A percentile compares a stretch with the other conserved stretches of the same genome.
phyloP scores from a whole-genome alignment of 352 stramenopile species.

The Phytophthora ohioensis region DNA sequence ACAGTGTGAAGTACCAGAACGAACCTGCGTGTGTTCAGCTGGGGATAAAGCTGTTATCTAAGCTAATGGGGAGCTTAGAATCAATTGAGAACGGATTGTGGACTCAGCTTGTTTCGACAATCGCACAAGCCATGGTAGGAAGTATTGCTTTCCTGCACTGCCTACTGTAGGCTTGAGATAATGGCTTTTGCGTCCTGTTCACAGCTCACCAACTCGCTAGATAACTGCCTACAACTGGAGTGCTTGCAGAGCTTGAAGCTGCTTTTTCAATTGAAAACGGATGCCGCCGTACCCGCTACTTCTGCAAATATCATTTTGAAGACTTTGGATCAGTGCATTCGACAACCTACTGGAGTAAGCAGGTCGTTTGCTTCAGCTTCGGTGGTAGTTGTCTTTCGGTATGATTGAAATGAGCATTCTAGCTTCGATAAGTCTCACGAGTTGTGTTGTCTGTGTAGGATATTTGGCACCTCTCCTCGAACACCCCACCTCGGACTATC shows the following conservation, averaged over 20 bases:
- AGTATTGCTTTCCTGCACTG: not conserved
- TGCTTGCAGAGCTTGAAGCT: constrained; percentile 36
- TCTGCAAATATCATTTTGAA: constrained; percentile 40
- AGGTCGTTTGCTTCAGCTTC: constrained; percentile 20
- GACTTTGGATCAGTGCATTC: constrained; percentile 26
- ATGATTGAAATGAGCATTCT: constrained; percentile 3
- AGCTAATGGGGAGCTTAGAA: constrained; percentile 11
- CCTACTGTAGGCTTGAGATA: not conserved
- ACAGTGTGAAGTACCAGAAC: constrained; percentile 29
- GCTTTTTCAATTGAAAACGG: constrained; percentile 24
- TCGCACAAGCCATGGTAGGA: constrained; percentile 40
- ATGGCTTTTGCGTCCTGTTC: not conserved
- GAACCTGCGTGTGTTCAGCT: constrained; percentile 32
- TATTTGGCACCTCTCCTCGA: constrained; percentile 20
- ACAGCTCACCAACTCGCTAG: constrained; percentile 33
- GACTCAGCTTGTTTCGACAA: constrained; percentile 26
- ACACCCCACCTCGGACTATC: not conserved
- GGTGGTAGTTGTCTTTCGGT: constrained; percentile 30
- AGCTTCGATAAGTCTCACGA: not conserved
- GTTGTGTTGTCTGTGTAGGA: constrained; percentile 2
- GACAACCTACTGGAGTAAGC: constrained; percentile 7
- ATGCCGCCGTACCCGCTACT: constrained; percentile 20
- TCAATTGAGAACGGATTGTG: constrained; percentile 21
- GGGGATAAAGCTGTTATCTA: constrained; percentile 26
- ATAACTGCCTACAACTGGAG: constrained; percentile 23